Percentiles rank a stretch among this genome's conserved stretches.
These are phyloP conservation scores for Oemleria cerasiformis DNA, from an alignment of 306 rosid genomes.

Conservation along the genomic window DNA sequence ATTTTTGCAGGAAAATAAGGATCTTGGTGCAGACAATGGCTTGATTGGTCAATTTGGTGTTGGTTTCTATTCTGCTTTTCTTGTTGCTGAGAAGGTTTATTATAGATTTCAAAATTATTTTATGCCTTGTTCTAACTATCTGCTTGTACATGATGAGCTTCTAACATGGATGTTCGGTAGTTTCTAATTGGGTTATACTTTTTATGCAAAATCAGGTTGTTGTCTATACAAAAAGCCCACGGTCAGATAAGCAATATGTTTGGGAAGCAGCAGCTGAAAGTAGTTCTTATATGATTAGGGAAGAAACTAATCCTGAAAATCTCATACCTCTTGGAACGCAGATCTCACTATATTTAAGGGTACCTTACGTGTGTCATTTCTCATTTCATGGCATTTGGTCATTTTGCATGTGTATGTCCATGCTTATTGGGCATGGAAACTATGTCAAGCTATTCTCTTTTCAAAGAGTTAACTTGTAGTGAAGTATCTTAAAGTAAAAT, in stretches of 20 bases:
- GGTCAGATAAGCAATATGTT: constrained; percentile 80
- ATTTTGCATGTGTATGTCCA: not conserved
- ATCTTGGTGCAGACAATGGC: constrained; percentile 79
- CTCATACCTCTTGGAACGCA: constrained; percentile 81
- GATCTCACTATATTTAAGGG: constrained; percentile 79
- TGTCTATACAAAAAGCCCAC: constrained; percentile 94
- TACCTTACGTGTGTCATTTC: constrained; percentile 34
- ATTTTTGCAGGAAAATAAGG: constrained; percentile 76
- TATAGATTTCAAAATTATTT: constrained; percentile 19
- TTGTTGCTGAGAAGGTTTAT: constrained; percentile 87
- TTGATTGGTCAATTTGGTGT: constrained; percentile 99
- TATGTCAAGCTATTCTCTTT: not conserved
- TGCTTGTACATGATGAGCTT: constrained; percentile 9
- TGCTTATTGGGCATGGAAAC: not conserved
- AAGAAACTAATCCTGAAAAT: constrained; percentile 89
- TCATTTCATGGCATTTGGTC: not conserved
- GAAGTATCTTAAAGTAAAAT: not conserved
- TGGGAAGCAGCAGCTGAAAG: constrained; percentile 94
- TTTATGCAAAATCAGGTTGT: constrained; percentile 58
- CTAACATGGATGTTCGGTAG: constrained; percentile 2
- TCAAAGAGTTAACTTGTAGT: not conserved
- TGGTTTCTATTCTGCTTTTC: constrained; percentile 96
- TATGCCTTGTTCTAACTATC: not conserved
- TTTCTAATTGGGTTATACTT: constrained; percentile 29
- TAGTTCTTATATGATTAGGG: constrained; percentile 82